phyloP scores from a whole-genome alignment of 75 land plant species.

The Adiantum capillusveneris region DNA sequence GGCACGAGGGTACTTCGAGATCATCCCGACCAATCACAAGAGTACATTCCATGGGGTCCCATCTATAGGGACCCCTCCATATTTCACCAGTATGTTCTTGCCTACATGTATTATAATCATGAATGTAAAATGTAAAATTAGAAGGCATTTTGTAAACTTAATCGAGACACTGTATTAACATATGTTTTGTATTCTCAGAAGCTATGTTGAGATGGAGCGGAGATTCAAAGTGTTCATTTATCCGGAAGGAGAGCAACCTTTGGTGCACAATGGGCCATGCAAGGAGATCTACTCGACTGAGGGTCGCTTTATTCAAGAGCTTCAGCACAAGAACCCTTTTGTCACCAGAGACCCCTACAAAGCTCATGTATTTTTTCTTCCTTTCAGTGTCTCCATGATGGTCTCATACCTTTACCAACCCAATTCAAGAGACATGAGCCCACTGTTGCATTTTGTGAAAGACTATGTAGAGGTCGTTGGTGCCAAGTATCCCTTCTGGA shows the following conservation, averaged over 20 bases:
- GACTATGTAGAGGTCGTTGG: constrained; percentile 50
- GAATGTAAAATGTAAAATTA: too few relatives aligned
- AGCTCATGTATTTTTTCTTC: constrained; percentile 63
- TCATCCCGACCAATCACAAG: not conserved
- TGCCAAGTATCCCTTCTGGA: constrained; percentile 67
- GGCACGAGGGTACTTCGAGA: constrained; percentile 2
- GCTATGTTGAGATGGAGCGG: constrained; percentile 91
- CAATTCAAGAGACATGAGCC: constrained; percentile 30
- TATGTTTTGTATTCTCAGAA: constrained; percentile 32
- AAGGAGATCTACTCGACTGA: constrained; percentile 84
- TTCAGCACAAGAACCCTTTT: constrained; percentile 40
- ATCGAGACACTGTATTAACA: too few relatives aligned
- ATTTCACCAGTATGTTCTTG: not conserved
- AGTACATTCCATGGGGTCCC: too few relatives aligned
- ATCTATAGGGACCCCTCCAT: too few relatives aligned
- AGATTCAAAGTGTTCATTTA: constrained; percentile 76
- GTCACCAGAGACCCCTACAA: constrained; percentile 45
- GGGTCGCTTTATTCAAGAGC: constrained; percentile 62
- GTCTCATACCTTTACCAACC: constrained; percentile 44
- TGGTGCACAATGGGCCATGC: constrained; percentile 85
- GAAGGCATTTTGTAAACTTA: too few relatives aligned
- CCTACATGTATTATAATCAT: too few relatives aligned
- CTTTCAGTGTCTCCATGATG: constrained; percentile 64
- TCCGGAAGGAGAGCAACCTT: constrained; percentile 81
- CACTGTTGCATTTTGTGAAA: constrained; percentile 46